Percentiles rank a stretch among this genome's conserved stretches.
phyloP scores from a whole-genome alignment of 768 basidiomycete genomes.

The Hygrophorus pudorinus region DNA sequence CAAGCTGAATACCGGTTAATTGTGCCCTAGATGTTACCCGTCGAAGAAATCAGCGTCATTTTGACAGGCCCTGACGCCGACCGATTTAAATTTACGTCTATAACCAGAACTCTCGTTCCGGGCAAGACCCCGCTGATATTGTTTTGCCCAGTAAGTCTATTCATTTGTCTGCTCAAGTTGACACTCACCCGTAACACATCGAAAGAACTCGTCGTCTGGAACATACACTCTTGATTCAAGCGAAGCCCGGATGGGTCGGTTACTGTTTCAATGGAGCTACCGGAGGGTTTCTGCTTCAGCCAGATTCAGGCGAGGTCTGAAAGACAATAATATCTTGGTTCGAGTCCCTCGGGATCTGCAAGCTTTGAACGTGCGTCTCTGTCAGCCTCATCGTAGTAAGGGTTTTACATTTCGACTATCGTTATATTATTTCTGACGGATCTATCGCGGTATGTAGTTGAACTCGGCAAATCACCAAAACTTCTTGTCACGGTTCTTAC shows the following conservation, averaged over 20 bases:
- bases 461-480: conserved; percentile 48
- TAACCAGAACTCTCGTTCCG: conserved; percentile 33
- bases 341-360: conserved; percentile 52
- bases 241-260: conserved; percentile 53
- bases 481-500: conserved; percentile 51
- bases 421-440: not conserved
- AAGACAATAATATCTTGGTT: conserved; percentile 34
- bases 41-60: conserved; percentile 53
- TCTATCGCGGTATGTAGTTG: conserved; percentile 31
- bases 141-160: conserved; percentile 59
- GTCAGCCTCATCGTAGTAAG: conserved; percentile 42
- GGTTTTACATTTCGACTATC: conserved; percentile 2
- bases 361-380: conserved; percentile 54
- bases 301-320: conserved; percentile 17
- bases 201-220: conserved; percentile 62
- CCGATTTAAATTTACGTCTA: conserved; percentile 43
- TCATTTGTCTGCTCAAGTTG: not conserved
- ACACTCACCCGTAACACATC: conserved; percentile 3
- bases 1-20: conserved; percentile 4
- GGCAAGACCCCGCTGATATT: conserved; percentile 52
- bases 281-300: conserved; percentile 22
- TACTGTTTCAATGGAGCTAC: conserved; percentile 59
- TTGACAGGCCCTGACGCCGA: conserved; percentile 56
- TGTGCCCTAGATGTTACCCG: conserved; percentile 39
- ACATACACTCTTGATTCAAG: conserved; percentile 57